Evolutionary conservation across 73 alveolate species (phyloP).

Genomic region (Stentor coeruleus): DNA sequence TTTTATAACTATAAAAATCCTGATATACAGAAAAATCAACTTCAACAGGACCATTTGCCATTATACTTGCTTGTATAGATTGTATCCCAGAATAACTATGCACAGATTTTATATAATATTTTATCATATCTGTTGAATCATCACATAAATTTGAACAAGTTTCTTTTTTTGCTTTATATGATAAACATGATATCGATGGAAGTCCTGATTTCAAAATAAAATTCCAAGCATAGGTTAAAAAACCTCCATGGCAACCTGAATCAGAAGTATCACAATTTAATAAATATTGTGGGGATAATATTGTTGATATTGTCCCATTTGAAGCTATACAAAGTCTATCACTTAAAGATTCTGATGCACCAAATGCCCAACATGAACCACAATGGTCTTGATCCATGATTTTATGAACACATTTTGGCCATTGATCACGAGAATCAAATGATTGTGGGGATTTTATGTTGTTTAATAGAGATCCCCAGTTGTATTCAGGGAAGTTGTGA

Average conservation of each 20-base stretch:
- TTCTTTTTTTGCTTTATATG: background rate
- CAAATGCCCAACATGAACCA: constrained; percentile 99
- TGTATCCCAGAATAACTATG: background rate
- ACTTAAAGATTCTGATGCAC: constrained; percentile 88
- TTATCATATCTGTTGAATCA: background rate
- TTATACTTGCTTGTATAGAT: constrained; percentile 3
- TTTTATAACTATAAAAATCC: constrained; percentile 75
- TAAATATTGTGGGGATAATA: constrained; percentile 69
- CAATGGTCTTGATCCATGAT: constrained; percentile 78
- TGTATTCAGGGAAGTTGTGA: background rate
- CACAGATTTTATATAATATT: background rate
- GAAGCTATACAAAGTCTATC: constrained; percentile 90
- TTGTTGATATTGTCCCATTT: constrained; percentile 40
- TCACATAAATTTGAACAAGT: background rate
- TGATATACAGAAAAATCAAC: constrained; percentile 72
- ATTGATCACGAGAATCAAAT: constrained; percentile 56
- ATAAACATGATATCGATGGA: background rate
- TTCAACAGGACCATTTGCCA: constrained; percentile 22
- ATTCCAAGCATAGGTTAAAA: constrained; percentile 78
- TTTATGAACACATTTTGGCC: constrained; percentile 57
- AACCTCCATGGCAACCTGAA: constrained; percentile 80
- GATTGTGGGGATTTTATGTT: constrained; percentile 2
- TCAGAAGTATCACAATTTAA: constrained; percentile 66
- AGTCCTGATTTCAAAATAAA: constrained; percentile 26
- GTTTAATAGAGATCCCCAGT: constrained; percentile 22